Evolutionary conservation across 352 stramenopile species (phyloP).

Genomic region (Phytopythium oedochilum): DNA sequence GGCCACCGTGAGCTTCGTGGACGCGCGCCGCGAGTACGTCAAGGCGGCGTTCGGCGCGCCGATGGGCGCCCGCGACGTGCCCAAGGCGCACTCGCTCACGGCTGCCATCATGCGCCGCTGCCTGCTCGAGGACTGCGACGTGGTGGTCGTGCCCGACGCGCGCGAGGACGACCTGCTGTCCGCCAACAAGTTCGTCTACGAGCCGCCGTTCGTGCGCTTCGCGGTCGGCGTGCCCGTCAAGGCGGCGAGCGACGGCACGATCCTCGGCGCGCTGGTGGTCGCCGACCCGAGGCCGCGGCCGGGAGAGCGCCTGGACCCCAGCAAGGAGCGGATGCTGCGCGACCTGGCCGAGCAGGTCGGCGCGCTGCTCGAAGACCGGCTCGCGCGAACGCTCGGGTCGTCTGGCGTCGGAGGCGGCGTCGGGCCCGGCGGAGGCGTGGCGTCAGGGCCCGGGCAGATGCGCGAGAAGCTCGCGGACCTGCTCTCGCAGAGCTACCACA

Average conservation of each 20-base stretch:
- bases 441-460: slow-evolving; percentile 29
- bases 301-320: slow-evolving; percentile 14
- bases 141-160: slow-evolving; percentile 42
- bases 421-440: too few species aligned
- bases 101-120: slow-evolving; percentile 52
- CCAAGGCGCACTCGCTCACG: slow-evolving; percentile 50
- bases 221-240: slow-evolving; percentile 50
- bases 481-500: slow-evolving; percentile 49
- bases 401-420: slow-evolving; percentile 1
- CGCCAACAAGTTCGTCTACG: slow-evolving; percentile 51
- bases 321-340: slow-evolving; percentile 26
- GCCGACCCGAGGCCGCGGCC: slow-evolving; percentile 35
- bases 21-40: slow-evolving; percentile 51
- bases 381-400: slow-evolving; percentile 21
- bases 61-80: slow-evolving; percentile 27
- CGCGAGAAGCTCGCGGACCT: slow-evolving; percentile 37
- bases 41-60: slow-evolving; percentile 43
- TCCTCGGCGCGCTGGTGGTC: slow-evolving; percentile 55
- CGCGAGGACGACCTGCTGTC: slow-evolving; percentile 32
- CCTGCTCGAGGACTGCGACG: slow-evolving; percentile 12
- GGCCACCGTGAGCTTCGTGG: slow-evolving; percentile 62
- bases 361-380: slow-evolving; percentile 38
- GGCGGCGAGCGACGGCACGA: slow-evolving; percentile 31
- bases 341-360: slow-evolving; percentile 41
- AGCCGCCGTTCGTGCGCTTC: slow-evolving; percentile 48